Evolutionary conservation across 1,284 basidiomycete species (phyloP).

Genomic region (Ceratobasidium sp.): DNA sequence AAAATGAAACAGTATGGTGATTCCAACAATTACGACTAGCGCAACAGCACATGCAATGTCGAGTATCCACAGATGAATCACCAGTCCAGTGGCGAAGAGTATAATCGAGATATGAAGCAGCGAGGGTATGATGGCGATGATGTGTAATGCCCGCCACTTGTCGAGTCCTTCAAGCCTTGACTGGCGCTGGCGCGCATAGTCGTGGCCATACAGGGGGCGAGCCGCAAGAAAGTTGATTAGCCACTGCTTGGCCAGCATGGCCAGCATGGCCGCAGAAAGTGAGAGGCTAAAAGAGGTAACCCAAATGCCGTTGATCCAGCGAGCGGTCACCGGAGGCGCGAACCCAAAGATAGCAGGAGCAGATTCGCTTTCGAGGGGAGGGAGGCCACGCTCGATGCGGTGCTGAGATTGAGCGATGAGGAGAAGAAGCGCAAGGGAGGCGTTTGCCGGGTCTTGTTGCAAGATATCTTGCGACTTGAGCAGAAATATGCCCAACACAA

Average conservation of each 20-base stretch:
- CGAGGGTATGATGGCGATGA: constrained; percentile 25
- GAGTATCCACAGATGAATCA: constrained; percentile 12
- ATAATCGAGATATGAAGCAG: constrained; percentile 20
- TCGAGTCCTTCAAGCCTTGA: not conserved
- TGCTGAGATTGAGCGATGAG: constrained; percentile 33
- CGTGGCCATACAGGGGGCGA: not conserved
- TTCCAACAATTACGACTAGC: constrained; percentile 7
- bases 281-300: constrained; percentile 27
- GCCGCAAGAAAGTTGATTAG: constrained; percentile 8
- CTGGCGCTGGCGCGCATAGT: not conserved
- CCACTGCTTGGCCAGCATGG: constrained; percentile 37
- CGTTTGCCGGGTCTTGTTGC: constrained; percentile 3
- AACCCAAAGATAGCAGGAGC: not conserved
- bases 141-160: constrained; percentile 5
- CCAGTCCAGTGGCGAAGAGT: constrained; percentile 24
- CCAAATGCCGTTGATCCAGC: constrained; percentile 36
- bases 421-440: not conserved
- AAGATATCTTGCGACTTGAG: constrained; percentile 8
- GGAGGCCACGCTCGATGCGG: not conserved
- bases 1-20: constrained; percentile 3
- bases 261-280: constrained; percentile 6
- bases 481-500: constrained; percentile 21
- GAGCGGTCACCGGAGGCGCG: not conserved
- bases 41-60: constrained; percentile 3
- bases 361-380: not conserved